Conservation (phyloP, 2,329 filamentous ascomycete genomes). For the Xylariaceae sp. region DNA sequence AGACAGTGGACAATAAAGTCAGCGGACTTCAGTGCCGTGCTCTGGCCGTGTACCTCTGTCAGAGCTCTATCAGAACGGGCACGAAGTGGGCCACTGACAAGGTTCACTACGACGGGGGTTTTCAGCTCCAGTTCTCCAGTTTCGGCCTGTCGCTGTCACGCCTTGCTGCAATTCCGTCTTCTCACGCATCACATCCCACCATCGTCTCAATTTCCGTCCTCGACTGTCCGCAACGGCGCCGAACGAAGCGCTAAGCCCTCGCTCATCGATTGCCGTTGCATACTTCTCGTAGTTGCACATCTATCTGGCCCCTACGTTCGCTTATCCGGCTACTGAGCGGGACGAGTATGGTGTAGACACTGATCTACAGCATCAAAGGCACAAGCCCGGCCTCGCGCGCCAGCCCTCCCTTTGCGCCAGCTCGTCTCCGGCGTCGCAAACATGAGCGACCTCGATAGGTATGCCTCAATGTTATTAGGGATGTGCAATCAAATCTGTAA, state of each 20-base stretch:
- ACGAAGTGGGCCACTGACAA: background rate
- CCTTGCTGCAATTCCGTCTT: background rate
- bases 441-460: constrained; percentile 96
- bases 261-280: no score
- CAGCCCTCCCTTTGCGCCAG: constrained; percentile 7
- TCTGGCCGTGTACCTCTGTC: no score
- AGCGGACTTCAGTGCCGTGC: no score
- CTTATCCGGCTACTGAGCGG: background rate
- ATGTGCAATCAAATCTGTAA: constrained; percentile 11
- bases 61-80: background rate
- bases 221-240: no score
- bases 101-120: background rate
- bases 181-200: background rate
- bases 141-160: background rate
- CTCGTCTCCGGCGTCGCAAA: constrained; percentile 16
- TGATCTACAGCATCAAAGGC: background rate
- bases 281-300: no score
- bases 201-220: background rate
- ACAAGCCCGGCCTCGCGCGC: constrained; percentile 4
- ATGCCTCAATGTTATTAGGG: constrained; percentile 22
- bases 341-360: constrained; percentile 17
- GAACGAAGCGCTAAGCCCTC: no score
- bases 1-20: no score
- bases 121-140: background rate
- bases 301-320: background rate